These are phyloP conservation scores for Areca catechu DNA, from an alignment of 176 grass and related monocot genomes.

Conservation along the genomic window DNA sequence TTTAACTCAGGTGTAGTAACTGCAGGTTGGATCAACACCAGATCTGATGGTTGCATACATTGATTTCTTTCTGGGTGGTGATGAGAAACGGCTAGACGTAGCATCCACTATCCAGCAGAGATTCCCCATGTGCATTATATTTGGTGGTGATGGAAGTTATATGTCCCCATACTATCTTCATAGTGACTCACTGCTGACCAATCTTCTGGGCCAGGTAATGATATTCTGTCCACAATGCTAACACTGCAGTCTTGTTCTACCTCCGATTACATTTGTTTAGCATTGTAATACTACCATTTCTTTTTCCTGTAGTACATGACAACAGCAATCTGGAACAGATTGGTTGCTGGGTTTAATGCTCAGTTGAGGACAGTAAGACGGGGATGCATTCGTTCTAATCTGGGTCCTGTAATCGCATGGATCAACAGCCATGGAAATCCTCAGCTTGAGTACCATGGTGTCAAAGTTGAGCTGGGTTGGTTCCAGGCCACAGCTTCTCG, in stretches of 20 bases:
- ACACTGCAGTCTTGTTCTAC: constrained; percentile 2
- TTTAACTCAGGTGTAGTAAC: constrained; percentile 7
- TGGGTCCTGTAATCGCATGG: constrained; percentile 62
- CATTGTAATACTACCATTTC: constrained; percentile 1
- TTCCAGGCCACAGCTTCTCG: constrained; percentile 89
- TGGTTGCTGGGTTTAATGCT: constrained; percentile 86
- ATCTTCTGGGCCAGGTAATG: constrained; percentile 87
- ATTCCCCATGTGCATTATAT: constrained; percentile 92
- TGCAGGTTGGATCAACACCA: constrained; percentile 89
- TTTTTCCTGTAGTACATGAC: constrained; percentile 63
- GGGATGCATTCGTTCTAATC: constrained; percentile 40
- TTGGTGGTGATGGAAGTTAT: constrained; percentile 97
- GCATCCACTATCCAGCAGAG: constrained; percentile 78
- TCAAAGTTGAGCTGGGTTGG: constrained; percentile 82
- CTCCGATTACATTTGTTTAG: constrained; percentile 7
- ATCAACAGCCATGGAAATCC: constrained; percentile 70
- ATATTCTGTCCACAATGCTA: neutral
- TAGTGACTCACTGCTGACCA: constrained; percentile 82
- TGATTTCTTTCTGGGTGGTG: constrained; percentile 98
- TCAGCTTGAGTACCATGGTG: constrained; percentile 68
- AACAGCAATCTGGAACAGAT: constrained; percentile 92
- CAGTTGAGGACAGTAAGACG: constrained; percentile 72
- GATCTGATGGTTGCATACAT: constrained; percentile 98
- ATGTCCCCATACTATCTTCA: constrained; percentile 94
- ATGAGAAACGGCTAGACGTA: constrained; percentile 86